A percentile compares a stretch with the other conserved stretches of the same genome.
These are phyloP conservation scores for Sphagnum magellanicum DNA, from an alignment of 228 moss, liverwort and hornwort genomes.

Conservation along the genomic window DNA sequence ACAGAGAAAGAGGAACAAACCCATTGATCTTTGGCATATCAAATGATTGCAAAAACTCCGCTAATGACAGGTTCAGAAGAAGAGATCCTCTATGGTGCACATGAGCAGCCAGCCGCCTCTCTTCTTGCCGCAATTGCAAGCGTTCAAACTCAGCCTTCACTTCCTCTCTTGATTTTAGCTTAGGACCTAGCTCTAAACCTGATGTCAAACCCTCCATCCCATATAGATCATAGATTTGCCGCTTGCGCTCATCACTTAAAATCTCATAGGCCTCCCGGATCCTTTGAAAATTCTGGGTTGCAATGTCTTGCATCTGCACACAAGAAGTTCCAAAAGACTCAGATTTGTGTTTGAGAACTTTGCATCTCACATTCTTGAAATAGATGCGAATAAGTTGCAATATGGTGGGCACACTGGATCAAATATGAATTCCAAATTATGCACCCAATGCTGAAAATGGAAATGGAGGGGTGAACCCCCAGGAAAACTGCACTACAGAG, in stretches of 20 bases:
- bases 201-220: constrained; percentile 96
- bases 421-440: too few relatives aligned
- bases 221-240: constrained; percentile 92
- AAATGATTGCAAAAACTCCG: constrained; percentile 63
- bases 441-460: too few relatives aligned
- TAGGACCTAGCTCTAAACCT: constrained; percentile 94
- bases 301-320: constrained; percentile 91
- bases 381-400: too few relatives aligned
- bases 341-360: too few relatives aligned
- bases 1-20: constrained; percentile 14
- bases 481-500: too few relatives aligned
- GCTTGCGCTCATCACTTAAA: constrained; percentile 86
- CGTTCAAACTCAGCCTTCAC: constrained; percentile 90
- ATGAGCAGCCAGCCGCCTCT: constrained; percentile 89
- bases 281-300: constrained; percentile 88
- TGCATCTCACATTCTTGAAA: too few relatives aligned
- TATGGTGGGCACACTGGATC: too few relatives aligned
- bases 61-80: constrained; percentile 68
- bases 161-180: constrained; percentile 87
- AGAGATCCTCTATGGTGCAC: constrained; percentile 90
- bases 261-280: constrained; percentile 98
- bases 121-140: constrained; percentile 78
- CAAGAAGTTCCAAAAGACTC: too few relatives aligned
- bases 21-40: constrained; percentile 71
- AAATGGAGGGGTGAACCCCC: too few relatives aligned